Base-by-base conservation (phyloP, 1,284 basidiomycete genomes). In the Neonothopanus nambi region DNA sequence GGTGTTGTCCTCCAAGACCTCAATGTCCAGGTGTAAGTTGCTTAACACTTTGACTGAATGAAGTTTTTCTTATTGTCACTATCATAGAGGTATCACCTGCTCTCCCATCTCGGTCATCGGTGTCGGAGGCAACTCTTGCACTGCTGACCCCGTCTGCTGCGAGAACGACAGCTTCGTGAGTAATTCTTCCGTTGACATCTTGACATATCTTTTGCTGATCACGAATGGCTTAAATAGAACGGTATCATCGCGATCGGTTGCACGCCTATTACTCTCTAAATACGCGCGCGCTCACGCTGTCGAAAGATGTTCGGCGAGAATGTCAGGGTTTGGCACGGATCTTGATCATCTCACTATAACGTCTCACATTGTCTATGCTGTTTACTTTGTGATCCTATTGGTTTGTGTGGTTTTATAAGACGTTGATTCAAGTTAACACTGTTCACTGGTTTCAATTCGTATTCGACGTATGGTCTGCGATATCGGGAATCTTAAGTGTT, bases 31-130 rank as follows among this genome's bases (percentile, higher is more conserved):
- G 35, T 48, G 15, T 55, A 51, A 3, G 54, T 30, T 45, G 6
- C 33, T 13, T 11, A 5, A 15, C 17, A 5, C n/a, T 12, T 4
- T 26, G 20, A 13, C 21, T 30, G 5, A 21, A 30, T 6, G 11
- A 28, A 23, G 9, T 1, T 6, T 18, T 3, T 40, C 41, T 28
- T 0, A 20, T 62, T 15, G 11, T 55, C 52, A n/a, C 59, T 51
- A 58, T 54, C 12, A 59, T 61, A 36, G 54, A 60, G 46, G 46
- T 20, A 3, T 48, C 23, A 24, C 21, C 8, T 48, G 46, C 46
- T n/a, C n/a, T 18, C 35, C 33, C 15, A 35, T 48, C 17, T 20
- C n/a, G 3, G 36, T 48, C 36, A 24, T 48, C 21, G 46, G 46
- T 15, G 40, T 21, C 12, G 45, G 35, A 13, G 48, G 54, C 26